A percentile compares a stretch with the other conserved stretches of the same genome.
These are phyloP conservation scores for Phytophthora syringae DNA, from an alignment of 352 stramenopile species.

Conservation along the genomic window DNA sequence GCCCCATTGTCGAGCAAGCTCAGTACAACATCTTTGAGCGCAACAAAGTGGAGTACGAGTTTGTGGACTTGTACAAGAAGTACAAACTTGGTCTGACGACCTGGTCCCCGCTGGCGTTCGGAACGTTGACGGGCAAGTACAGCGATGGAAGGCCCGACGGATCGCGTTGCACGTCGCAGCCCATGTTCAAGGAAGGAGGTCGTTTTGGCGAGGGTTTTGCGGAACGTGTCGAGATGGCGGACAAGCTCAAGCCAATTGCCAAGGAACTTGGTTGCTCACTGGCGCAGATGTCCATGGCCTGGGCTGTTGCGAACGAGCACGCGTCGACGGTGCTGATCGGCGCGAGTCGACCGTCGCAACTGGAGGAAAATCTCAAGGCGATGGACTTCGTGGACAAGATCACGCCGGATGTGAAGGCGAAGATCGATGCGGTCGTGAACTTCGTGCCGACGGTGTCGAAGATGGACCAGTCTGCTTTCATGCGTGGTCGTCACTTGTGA, in stretches of 20 bases:
- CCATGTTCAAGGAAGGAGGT: neutral
- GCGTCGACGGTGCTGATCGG: constrained; percentile 59
- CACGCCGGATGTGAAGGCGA: constrained; percentile 40
- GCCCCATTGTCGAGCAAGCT: constrained; percentile 52
- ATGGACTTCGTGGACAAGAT: constrained; percentile 48
- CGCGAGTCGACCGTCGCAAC: constrained; percentile 49
- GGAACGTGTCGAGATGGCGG: constrained; percentile 32
- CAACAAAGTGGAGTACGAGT: constrained; percentile 53
- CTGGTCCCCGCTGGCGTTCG: constrained; percentile 12
- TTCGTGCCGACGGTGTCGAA: no score
- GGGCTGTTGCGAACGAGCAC: constrained; percentile 52
- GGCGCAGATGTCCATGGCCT: constrained; percentile 53
- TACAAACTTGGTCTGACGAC: constrained; percentile 15
- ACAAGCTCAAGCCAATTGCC: constrained; percentile 49
- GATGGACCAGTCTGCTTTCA: no score
- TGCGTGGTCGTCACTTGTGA: no score
- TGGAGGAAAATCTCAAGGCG: constrained; percentile 65
- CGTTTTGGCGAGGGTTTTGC: neutral
- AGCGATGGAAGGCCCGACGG: constrained; percentile 25
- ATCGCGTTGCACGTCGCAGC: constrained; percentile 33
- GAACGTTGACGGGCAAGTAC: constrained; percentile 15
- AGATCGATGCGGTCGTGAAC: neutral
- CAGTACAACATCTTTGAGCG: constrained; percentile 74
- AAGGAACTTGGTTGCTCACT: constrained; percentile 56
- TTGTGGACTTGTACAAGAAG: constrained; percentile 23